phyloP scores from a whole-genome alignment of 768 basidiomycete genomes.

The Tricholoma sp. region DNA sequence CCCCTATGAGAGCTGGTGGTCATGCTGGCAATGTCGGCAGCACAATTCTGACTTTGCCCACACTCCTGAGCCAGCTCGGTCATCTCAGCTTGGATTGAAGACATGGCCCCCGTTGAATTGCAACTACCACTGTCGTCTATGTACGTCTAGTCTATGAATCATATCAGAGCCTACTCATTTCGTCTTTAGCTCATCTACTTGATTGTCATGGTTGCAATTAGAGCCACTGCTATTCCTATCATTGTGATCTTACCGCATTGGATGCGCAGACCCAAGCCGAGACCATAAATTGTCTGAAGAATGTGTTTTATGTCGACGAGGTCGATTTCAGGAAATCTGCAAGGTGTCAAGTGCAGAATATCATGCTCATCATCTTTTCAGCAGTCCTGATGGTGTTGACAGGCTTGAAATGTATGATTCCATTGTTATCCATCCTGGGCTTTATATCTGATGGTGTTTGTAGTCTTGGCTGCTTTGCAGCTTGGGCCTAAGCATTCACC shows the following conservation, averaged over 20 bases:
- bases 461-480: constrained; percentile 92
- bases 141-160: constrained; percentile 38
- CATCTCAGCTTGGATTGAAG: too few relatives aligned
- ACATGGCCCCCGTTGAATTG: too few relatives aligned
- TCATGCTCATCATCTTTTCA: constrained; percentile 71
- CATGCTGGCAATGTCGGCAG: too few relatives aligned
- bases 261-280: constrained; percentile 36
- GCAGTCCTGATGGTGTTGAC: constrained; percentile 77
- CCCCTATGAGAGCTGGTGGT: too few relatives aligned
- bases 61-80: too few relatives aligned
- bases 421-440: background rate
- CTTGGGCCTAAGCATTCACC: constrained; percentile 76
- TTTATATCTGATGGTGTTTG: constrained; percentile 7
- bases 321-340: constrained; percentile 76
- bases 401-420: constrained; percentile 71
- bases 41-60: too few relatives aligned
- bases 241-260: constrained; percentile 63
- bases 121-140: constrained; percentile 88
- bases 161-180: constrained; percentile 4
- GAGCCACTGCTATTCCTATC: constrained; percentile 67
- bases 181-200: constrained; percentile 68
- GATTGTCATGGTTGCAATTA: constrained; percentile 71
- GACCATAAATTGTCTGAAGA: constrained; percentile 71
- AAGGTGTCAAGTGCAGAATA: constrained; percentile 82
- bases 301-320: constrained; percentile 70